These are phyloP conservation scores for Aspergillus affinis DNA, from an alignment of 495 filamentous ascomycete species.

Conservation along the genomic window DNA sequence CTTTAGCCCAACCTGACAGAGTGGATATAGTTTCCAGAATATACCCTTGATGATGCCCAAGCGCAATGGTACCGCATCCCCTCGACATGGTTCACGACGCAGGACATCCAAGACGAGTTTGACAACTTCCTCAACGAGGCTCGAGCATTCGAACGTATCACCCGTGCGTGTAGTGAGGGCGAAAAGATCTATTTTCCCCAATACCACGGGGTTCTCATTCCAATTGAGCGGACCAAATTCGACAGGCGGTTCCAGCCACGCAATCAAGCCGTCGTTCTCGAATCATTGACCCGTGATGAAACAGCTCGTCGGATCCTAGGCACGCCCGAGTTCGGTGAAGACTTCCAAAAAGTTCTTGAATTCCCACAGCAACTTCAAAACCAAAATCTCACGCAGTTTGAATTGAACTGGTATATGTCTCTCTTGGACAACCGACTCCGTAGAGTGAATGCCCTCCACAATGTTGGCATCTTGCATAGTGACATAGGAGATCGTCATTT, in stretches of 20 bases:
- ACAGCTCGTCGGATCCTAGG: not conserved
- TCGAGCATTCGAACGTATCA: conserved; percentile 1
- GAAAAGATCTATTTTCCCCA: not conserved
- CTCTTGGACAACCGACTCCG: conserved; percentile 2
- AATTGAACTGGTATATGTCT: not conserved
- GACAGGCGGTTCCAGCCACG: not conserved
- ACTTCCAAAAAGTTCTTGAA: too few relatives aligned
- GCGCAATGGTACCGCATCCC: not conserved
- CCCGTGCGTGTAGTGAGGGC: not conserved
- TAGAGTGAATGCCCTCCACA: not conserved
- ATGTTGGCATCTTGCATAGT: not conserved
- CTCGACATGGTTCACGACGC: not conserved
- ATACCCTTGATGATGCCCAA: not conserved
- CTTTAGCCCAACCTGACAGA: not conserved
- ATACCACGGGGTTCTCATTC: not conserved
- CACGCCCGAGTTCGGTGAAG: too few relatives aligned
- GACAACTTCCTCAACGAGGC: not conserved
- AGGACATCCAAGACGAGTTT: not conserved
- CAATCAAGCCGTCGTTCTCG: not conserved
- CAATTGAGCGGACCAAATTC: not conserved
- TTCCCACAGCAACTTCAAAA: not conserved
- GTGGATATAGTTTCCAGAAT: not conserved
- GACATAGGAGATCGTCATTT: too few relatives aligned
- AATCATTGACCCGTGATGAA: not conserved
- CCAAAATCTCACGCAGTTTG: not conserved